A percentile compares a stretch with the other conserved stretches of the same genome.
Conservation (phyloP, 2,329 filamentous ascomycete genomes). For the Delphinella strobiligena region DNA sequence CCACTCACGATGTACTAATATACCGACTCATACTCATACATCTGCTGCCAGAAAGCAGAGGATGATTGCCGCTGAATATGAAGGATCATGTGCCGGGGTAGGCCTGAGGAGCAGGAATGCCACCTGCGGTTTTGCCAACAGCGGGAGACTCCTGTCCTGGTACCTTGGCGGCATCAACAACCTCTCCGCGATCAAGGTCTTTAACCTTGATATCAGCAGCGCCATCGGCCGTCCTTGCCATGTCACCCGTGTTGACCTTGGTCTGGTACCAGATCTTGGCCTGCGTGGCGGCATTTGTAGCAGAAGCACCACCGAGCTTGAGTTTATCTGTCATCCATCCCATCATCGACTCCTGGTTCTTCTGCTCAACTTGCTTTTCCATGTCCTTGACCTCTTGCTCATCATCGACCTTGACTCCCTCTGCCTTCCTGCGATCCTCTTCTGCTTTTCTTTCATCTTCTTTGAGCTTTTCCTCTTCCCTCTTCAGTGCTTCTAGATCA, state of each 20-base stretch:
- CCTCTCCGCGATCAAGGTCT: too few species aligned
- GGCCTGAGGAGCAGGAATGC: too few species aligned
- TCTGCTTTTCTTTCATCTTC: constrained; percentile 27
- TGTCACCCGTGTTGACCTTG: background rate
- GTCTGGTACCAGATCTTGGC: constrained; percentile 5
- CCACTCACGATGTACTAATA: too few species aligned
- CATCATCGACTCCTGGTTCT: constrained; percentile 32
- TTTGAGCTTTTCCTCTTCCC: constrained; percentile 28
- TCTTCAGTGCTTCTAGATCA: constrained; percentile 34
- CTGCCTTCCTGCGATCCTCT: constrained; percentile 19
- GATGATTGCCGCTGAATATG: too few species aligned
- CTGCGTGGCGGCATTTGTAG: constrained; percentile 11
- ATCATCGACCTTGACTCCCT: constrained; percentile 10
- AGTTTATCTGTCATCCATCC: constrained; percentile 31
- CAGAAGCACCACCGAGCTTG: constrained; percentile 17
- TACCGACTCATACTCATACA: too few species aligned
- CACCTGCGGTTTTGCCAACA: too few species aligned
- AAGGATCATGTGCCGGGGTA: too few species aligned
- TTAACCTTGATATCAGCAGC: background rate
- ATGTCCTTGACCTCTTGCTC: constrained; percentile 23
- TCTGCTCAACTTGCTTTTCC: constrained; percentile 30
- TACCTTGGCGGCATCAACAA: too few species aligned
- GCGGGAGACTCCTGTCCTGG: too few species aligned
- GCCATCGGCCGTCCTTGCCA: background rate
- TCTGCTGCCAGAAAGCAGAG: too few species aligned